Conservation (phyloP, 1,139 yeast genomes). For the Candida anutae region DNA sequence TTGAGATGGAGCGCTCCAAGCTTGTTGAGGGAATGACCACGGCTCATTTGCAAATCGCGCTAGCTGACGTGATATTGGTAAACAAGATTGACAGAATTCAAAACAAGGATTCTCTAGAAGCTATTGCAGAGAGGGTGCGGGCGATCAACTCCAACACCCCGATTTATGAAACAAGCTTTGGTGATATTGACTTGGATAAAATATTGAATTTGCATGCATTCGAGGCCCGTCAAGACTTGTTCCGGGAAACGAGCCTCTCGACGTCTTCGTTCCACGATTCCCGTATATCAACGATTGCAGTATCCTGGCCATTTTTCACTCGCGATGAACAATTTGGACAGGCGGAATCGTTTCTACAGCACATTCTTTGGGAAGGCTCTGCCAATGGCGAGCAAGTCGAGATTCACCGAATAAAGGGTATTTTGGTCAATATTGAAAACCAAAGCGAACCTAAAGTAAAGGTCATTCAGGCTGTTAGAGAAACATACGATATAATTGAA, state of each 20-base stretch:
- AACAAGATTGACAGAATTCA: slow-evolving; percentile 66
- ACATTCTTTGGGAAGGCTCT: slow-evolving; percentile 58
- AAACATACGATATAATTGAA: slow-evolving; percentile 74
- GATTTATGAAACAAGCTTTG: slow-evolving; percentile 58
- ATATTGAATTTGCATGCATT: slow-evolving; percentile 80
- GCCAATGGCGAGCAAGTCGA: slow-evolving; percentile 43
- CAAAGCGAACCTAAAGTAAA: slow-evolving; percentile 22
- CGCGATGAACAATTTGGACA: slow-evolving; percentile 22
- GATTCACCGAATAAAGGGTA: slow-evolving; percentile 78
- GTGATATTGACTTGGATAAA: slow-evolving; percentile 52
- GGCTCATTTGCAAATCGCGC: slow-evolving; percentile 83
- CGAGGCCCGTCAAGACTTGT: slow-evolving; percentile 29
- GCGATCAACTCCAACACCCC: slow-evolving; percentile 67
- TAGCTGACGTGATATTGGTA: slow-evolving; percentile 74
- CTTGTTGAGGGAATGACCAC: slow-evolving; percentile 55
- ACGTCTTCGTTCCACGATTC: slow-evolving; percentile 30
- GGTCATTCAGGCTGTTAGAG: slow-evolving; percentile 91
- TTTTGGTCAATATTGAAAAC: slow-evolving; percentile 32
- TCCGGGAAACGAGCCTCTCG: slow-evolving; percentile 7
- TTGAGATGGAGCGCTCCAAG: slow-evolving; percentile 23
- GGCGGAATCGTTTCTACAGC: slow-evolving; percentile 57
- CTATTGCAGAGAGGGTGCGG: slow-evolving; percentile 31
- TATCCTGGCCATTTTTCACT: slow-evolving; percentile 43
- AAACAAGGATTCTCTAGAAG: slow-evolving; percentile 12
- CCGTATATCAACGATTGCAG: slow-evolving; percentile 56